Percentiles rank a stretch among this genome's conserved stretches.
Conservation (phyloP, 768 basidiomycete species). For the Clitopilus passeckerianus region DNA sequence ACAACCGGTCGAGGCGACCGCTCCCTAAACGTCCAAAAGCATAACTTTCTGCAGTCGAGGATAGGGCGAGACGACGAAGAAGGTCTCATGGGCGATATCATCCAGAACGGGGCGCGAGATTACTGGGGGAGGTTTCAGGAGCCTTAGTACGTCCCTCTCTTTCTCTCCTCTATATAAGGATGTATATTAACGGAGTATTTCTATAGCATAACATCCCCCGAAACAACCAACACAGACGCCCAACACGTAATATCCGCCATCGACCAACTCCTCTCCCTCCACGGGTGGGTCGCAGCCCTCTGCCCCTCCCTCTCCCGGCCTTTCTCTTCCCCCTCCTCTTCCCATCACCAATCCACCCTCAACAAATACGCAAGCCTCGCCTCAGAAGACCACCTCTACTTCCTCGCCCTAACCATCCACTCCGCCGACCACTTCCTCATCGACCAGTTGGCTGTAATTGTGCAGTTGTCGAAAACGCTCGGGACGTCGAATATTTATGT, state of each 20-base stretch:
- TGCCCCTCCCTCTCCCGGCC: constrained; percentile 94
- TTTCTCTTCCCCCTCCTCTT: constrained; percentile 56
- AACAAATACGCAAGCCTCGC: constrained; percentile 88
- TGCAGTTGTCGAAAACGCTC: constrained; percentile 89
- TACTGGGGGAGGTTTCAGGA: constrained; percentile 93
- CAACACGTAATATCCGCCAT: constrained; percentile 88
- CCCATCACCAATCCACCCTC: constrained; percentile 47
- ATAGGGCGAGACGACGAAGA: constrained; percentile 82
- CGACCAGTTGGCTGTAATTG: constrained; percentile 96
- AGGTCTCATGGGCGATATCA: constrained; percentile 74
- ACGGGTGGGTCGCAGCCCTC: constrained; percentile 96
- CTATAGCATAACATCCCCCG: constrained; percentile 67
- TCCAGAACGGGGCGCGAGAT: constrained; percentile 74
- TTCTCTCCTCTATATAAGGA: not conserved
- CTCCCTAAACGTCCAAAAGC: constrained; percentile 81
- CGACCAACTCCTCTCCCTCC: constrained; percentile 90
- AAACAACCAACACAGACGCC: constrained; percentile 85
- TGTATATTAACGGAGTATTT: not conserved
- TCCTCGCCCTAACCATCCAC: constrained; percentile 91
- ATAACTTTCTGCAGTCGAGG: constrained; percentile 84
- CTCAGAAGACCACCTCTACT: constrained; percentile 82
- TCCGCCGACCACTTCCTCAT: constrained; percentile 99
- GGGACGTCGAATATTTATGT: constrained; percentile 92
- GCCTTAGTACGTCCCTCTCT: constrained; percentile 64
- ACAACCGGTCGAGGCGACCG: constrained; percentile 56